phyloP scores from a whole-genome alignment of 2,329 filamentous ascomycete genomes.

The Colletotrichum acutatum region DNA sequence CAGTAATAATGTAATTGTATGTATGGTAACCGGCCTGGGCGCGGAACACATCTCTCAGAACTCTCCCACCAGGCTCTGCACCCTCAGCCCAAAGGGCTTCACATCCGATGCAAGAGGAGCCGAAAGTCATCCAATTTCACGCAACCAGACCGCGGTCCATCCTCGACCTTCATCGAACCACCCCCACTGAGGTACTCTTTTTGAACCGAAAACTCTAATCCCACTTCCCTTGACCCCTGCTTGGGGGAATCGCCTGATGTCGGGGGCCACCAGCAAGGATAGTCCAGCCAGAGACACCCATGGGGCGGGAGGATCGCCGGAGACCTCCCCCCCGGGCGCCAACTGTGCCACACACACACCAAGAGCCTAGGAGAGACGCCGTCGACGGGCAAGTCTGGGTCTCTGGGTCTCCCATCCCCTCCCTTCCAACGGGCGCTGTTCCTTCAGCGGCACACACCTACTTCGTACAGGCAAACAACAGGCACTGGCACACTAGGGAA shows the following conservation, averaged over 20 bases:
- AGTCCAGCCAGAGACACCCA: background rate
- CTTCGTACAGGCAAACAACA: background rate
- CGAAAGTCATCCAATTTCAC: conserved; percentile 15
- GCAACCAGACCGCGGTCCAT: background rate
- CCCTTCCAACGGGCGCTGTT: background rate
- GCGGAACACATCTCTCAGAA: background rate
- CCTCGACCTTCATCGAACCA: conserved; percentile 1
- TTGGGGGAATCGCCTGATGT: conserved; percentile 15
- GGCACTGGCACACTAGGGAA: background rate
- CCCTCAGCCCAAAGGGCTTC: background rate
- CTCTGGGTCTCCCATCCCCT: too few relatives aligned
- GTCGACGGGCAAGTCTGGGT: background rate
- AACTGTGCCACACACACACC: background rate
- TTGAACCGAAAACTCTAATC: conserved; percentile 30
- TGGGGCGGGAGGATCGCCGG: conserved; percentile 26
- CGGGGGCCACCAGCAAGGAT: conserved; percentile 1
- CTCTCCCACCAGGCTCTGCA: background rate
- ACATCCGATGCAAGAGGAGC: background rate
- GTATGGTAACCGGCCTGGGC: background rate
- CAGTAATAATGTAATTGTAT: background rate
- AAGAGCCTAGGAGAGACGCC: background rate
- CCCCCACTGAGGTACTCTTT: background rate
- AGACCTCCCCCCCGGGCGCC: conserved; percentile 8
- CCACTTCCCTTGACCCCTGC: conserved; percentile 14
- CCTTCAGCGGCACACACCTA: background rate